Evolutionary conservation across 2,329 filamentous ascomycete species (phyloP), one percentile per base, ranked within the genome.

Genomic region (Talaromyces piceae): DNA sequence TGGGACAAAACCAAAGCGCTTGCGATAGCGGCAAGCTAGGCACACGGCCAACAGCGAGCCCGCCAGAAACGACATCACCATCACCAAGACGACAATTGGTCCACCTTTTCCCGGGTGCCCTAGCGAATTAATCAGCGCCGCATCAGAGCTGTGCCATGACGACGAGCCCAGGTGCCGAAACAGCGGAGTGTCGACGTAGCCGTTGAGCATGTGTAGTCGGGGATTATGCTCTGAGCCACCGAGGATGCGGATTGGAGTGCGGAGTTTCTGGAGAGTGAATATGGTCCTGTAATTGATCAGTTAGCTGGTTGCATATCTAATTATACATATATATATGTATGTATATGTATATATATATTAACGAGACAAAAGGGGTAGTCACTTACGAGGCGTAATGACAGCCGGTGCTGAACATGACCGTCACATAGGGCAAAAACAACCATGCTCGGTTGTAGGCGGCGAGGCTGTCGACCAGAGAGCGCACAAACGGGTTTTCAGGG

Each of bases 401-500:
- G 11, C 69, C 69, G 1, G 70, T 72, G 54, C 68, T 72, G 54
- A 73, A 73, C 70, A 73, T 73, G 27, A 73, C 67, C 2, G 69
- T 71, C 3, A 66, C 56, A 45, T 73, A 72, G 0, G 70, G 68
- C 27, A 73, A 53, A 2, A 66, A 61, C 16, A 72, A 60, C 69
- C 70, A 73, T n/a, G 63, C 56, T 4, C 60, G 61, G 53, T 73
- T 67, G 45, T 71, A 73, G 0, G 55, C 53, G 1, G 58, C 54
- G 1, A 73, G 59, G 27, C 67, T 66, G 5, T 56, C 43, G 11
- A 73, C 64, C 18, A 72, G 54, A 22, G 64, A 56, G 5, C 59
- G 56, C 5, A 72, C 60, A 47, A 69, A 72, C 1, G 57, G 41
- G 54, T 67, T 70, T 20, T 59, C 57, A 47, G 62, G 62, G 47